Evolutionary conservation across 805 yeast genomes (phyloP).

Genomic region (Debaryomyces prosopidis): DNA sequence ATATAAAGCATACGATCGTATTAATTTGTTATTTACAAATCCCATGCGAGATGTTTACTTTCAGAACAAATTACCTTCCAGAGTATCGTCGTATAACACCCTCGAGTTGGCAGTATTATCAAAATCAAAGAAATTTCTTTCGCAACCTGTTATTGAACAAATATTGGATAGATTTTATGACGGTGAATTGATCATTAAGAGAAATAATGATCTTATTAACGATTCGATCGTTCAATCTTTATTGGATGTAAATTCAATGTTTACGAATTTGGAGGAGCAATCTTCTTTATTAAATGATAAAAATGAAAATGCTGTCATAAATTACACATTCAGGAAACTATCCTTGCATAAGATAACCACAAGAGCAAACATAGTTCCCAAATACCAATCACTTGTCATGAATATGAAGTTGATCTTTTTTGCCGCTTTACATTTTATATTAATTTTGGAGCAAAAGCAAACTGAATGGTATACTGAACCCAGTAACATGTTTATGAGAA

Average conservation of each 20-base stretch:
- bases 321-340: slow-evolving; percentile 32
- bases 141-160: slow-evolving; percentile 51
- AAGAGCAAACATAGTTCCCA: slow-evolving; percentile 38
- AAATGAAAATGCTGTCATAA: slow-evolving; percentile 20
- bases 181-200: slow-evolving; percentile 44
- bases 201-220: slow-evolving; percentile 6
- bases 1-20: slow-evolving; percentile 41
- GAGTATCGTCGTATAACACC: slow-evolving; percentile 34
- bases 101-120: slow-evolving; percentile 53
- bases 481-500: slow-evolving; percentile 8
- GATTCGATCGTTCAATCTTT: slow-evolving; percentile 3
- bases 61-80: slow-evolving; percentile 2
- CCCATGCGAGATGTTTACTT: slow-evolving; percentile 42
- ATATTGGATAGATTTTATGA: slow-evolving; percentile 51
- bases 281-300: slow-evolving; percentile 6
- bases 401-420: slow-evolving; percentile 34
- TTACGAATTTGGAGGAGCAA: slow-evolving; percentile 15
- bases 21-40: slow-evolving; percentile 45
- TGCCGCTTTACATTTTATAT: slow-evolving; percentile 28
- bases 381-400: slow-evolving; percentile 41
- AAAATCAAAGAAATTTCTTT: slow-evolving; percentile 51
- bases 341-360: slow-evolving; percentile 29
- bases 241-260: slow-evolving; percentile 1
- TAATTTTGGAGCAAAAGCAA: slow-evolving; percentile 19
- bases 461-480: slow-evolving; percentile 12